Base-by-base conservation (phyloP, 2,329 filamentous ascomycete species). In the Colletotrichum shisoi region DNA sequence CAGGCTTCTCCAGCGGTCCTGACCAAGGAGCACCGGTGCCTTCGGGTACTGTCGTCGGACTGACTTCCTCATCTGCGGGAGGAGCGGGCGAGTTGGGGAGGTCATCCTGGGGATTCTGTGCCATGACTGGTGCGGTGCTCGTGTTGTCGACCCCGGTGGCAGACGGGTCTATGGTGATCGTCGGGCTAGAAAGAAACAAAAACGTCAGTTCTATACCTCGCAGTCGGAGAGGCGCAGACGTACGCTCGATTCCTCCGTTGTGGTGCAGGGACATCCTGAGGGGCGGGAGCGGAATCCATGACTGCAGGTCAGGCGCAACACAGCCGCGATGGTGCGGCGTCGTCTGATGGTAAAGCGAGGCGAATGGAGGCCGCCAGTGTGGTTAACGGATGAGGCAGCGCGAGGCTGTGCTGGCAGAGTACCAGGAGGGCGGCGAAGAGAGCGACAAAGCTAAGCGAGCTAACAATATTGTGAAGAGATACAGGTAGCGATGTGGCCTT, bases 101-200 rank as follows among this genome's bases (percentile, higher is more conserved):
- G 49, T 71, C 63, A 61, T 73, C 60, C 68, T 70, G 67, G 21
- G 63, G 58, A 42, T 74, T 72, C 64, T 73, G 66, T 3, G 77
- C 71, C 68, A 77, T 75, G 44, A 76, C 73, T 60, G 74, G 62
- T 62, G 72, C 51, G 17, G 73, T 69, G 52, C 67, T 71, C 48
- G 74, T 71, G 62, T 73, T 67, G 31, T 62, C 45, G 60, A 73
- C 75, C 67, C 76, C 76, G 66, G 60, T 58, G 48, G 78, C 81
- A 9, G 83, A 81, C 13, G 83, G 85, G 70, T 85, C 83, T 60
- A 86, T 85, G 58, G 82, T 86, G 67, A 85, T 85, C 60, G 83
- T 84, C 42, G 83, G 84, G 48, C 83, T 85, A 67, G 24, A 61
- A 13, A 7, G 34, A 11, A 46, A 34, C 1, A 51, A 9, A 27